Conservation (phyloP, 2,329 filamentous ascomycete genomes). For the Albifimbria verrucaria region DNA sequence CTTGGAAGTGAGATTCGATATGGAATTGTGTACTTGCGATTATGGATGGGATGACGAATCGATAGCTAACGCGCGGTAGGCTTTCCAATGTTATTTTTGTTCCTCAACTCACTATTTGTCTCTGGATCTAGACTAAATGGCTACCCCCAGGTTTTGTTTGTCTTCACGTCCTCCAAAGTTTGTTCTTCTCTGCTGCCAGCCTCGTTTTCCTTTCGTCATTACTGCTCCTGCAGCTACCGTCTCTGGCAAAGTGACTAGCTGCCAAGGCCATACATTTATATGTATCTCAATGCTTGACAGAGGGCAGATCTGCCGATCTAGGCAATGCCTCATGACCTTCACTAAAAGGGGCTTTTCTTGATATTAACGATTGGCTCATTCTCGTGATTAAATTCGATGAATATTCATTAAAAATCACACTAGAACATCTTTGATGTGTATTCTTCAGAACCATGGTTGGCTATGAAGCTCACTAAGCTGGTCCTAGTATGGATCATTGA, state of each 20-base stretch:
- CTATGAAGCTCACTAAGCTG: too few relatives aligned
- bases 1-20: neutral
- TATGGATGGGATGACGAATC: neutral
- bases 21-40: neutral
- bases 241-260: neutral
- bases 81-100: neutral
- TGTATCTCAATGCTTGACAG: too few relatives aligned
- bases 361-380: too few relatives aligned
- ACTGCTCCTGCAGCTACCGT: neutral
- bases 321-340: too few relatives aligned
- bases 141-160: neutral
- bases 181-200: neutral
- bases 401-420: too few relatives aligned
- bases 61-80: neutral
- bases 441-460: too few relatives aligned
- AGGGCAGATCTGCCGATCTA: too few relatives aligned
- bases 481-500: too few relatives aligned
- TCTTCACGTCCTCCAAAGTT: neutral
- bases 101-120: neutral
- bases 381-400: too few relatives aligned
- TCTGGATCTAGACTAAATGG: neutral
- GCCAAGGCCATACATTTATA: too few relatives aligned
- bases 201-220: neutral
- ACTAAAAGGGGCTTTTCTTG: too few relatives aligned
- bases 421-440: too few relatives aligned